These are phyloP conservation scores for Pichia pseudocactophila DNA, from an alignment of 805 yeast species.

Conservation along the genomic window DNA sequence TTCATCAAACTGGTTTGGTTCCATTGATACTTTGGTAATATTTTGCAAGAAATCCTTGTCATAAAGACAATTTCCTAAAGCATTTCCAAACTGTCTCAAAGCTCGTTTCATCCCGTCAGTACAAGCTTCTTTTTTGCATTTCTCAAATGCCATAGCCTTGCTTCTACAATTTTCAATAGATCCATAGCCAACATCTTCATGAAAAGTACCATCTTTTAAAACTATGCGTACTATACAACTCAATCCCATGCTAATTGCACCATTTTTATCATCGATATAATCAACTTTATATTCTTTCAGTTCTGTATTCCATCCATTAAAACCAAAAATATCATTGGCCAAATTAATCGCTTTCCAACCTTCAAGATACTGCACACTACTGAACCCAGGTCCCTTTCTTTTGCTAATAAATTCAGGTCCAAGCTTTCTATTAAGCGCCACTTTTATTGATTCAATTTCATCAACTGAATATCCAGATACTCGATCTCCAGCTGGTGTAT, in stretches of 20 bases:
- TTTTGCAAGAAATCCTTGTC: constrained; percentile 57
- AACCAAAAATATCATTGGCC: constrained; percentile 77
- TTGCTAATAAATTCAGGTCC: constrained; percentile 76
- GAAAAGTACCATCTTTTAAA: constrained; percentile 72
- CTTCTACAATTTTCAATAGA: constrained; percentile 60
- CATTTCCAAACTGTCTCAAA: constrained; percentile 69
- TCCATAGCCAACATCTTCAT: constrained; percentile 73
- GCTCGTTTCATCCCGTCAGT: constrained; percentile 78
- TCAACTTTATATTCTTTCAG: constrained; percentile 58
- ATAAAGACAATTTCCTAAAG: constrained; percentile 76
- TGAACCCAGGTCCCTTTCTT: constrained; percentile 68
- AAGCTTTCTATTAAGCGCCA: constrained; percentile 32
- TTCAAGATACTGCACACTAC: constrained; percentile 62
- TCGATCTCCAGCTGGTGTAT: constrained; percentile 1
- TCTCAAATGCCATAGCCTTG: constrained; percentile 66
- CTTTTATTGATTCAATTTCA: constrained; percentile 20
- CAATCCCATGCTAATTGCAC: constrained; percentile 54
- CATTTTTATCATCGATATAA: constrained; percentile 55
- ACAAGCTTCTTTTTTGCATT: constrained; percentile 78
- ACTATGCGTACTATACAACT: constrained; percentile 66
- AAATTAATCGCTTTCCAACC: constrained; percentile 78
- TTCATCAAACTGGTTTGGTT: constrained; percentile 25
- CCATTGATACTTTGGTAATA: constrained; percentile 35
- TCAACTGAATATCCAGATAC: constrained; percentile 16
- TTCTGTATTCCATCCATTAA: constrained; percentile 77